phyloP scores from a whole-genome alignment of 176 grass and related monocot species.

The Saccharum officinarum region DNA sequence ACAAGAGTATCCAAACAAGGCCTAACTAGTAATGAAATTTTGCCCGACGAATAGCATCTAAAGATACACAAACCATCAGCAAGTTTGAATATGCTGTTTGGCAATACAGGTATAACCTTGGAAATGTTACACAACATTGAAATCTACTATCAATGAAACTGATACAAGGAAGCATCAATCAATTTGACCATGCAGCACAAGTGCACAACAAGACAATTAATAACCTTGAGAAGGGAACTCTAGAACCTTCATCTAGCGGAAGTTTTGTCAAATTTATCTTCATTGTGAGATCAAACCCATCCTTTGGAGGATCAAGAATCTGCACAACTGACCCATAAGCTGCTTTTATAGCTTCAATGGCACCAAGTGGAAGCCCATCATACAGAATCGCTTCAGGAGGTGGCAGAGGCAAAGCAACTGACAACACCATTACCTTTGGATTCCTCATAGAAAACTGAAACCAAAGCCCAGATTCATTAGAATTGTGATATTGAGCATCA shows the following conservation, averaged over 20 bases:
- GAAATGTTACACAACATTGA: conserved; percentile 38
- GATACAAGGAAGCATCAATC: conserved; percentile 13
- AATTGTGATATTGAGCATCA: conserved; percentile 11
- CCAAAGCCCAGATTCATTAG: conserved; percentile 22
- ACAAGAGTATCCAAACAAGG: no score
- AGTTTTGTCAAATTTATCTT: conserved; percentile 97
- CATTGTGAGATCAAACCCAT: conserved; percentile 95
- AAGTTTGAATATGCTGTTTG: conserved; percentile 33
- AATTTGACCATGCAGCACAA: conserved; percentile 31
- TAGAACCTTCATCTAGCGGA: conserved; percentile 96
- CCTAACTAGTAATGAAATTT: not conserved
- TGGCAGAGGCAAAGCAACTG: conserved; percentile 71
- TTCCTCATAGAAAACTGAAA: conserved; percentile 88
- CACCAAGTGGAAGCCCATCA: conserved; percentile 89
- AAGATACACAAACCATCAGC: conserved; percentile 6
- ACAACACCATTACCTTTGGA: conserved; percentile 80
- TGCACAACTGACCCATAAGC: conserved; percentile 84
- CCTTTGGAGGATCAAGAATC: conserved; percentile 96
- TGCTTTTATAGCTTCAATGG: conserved; percentile 87
- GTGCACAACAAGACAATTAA: conserved; percentile 69
- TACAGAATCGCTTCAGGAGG: conserved; percentile 80
- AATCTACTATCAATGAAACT: not conserved
- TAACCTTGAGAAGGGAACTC: conserved; percentile 94
- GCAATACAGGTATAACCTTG: conserved; percentile 62
- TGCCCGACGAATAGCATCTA: conserved; percentile 10